Evolutionary conservation across 1,139 yeast species (phyloP).

Genomic region (Kazachstania sp.): DNA sequence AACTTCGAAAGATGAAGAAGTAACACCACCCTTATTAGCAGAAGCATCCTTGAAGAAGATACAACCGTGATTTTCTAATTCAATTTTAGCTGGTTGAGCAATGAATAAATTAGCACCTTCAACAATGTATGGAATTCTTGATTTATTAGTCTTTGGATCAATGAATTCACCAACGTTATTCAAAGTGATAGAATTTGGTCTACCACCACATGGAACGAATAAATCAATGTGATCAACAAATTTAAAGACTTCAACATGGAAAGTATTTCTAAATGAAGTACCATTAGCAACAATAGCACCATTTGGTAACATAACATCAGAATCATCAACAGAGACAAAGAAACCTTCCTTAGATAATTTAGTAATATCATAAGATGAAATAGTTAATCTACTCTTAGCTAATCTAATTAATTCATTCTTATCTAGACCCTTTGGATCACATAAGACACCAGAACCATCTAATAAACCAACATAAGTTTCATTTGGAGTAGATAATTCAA

Average conservation of each 20-base stretch:
- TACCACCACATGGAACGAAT: constrained; percentile 98
- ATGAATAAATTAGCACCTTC: constrained; percentile 97
- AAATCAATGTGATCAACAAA: constrained; percentile 63
- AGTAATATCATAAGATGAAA: constrained; percentile 57
- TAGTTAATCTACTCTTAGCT: constrained; percentile 72
- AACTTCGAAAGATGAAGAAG: constrained; percentile 92
- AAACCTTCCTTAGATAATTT: constrained; percentile 71
- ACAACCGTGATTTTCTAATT: constrained; percentile 79
- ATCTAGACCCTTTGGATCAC: constrained; percentile 84
- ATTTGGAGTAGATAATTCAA: constrained; percentile 60
- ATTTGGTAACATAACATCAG: constrained; percentile 66
- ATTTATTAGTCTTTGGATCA: constrained; percentile 66
- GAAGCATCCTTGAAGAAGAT: constrained; percentile 91
- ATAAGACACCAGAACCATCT: constrained; percentile 93
- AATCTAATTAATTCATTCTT: constrained; percentile 68
- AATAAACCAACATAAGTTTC: constrained; percentile 84
- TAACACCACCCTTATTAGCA: constrained; percentile 97
- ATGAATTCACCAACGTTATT: constrained; percentile 69
- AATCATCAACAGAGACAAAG: constrained; percentile 78
- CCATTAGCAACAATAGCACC: constrained; percentile 74
- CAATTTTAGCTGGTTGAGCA: constrained; percentile 86
- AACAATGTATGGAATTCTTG: constrained; percentile 77
- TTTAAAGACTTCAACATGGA: constrained; percentile 69
- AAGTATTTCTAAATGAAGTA: constrained; percentile 82
- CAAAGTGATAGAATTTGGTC: constrained; percentile 93